These are phyloP conservation scores for Pilatotrama ljubarskyi DNA, from an alignment of 768 basidiomycete species.

Conservation along the genomic window DNA sequence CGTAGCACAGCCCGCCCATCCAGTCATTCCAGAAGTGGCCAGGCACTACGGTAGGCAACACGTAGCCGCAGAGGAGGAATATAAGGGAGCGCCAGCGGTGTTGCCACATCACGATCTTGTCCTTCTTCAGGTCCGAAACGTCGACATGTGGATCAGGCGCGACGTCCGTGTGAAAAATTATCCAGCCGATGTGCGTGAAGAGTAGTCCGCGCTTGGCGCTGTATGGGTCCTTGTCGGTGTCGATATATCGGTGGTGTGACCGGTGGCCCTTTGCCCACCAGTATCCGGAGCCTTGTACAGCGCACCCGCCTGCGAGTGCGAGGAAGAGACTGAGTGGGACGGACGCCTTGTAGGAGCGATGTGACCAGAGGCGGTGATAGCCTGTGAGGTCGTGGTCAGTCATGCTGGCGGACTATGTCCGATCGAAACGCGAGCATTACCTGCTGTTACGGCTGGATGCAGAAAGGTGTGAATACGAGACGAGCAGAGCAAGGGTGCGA, in stretches of 20 bases:
- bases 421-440: background rate
- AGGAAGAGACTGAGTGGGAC: constrained; percentile 82
- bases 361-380: constrained; percentile 97
- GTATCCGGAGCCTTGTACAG: constrained; percentile 94
- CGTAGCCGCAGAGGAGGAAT: constrained; percentile 66
- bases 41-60: constrained; percentile 74
- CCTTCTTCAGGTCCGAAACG: constrained; percentile 80
- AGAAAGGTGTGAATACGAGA: background rate
- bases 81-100: constrained; percentile 74
- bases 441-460: background rate
- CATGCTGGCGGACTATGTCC: background rate
- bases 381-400: constrained; percentile 51
- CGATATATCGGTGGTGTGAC: constrained; percentile 95
- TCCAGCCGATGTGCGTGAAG: constrained; percentile 90
- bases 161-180: constrained; percentile 86
- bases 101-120: constrained; percentile 81
- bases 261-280: constrained; percentile 99
- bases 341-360: constrained; percentile 91
- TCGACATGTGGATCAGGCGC: constrained; percentile 83
- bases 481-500: too few species aligned
- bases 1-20: constrained; percentile 82
- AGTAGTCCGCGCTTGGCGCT: constrained; percentile 86
- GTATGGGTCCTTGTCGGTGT: constrained; percentile 96
- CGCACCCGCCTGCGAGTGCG: constrained; percentile 86
- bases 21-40: constrained; percentile 87